Base-by-base conservation (phyloP, 2,329 filamentous ascomycete species). In the Chaetomiaceae sp. region DNA sequence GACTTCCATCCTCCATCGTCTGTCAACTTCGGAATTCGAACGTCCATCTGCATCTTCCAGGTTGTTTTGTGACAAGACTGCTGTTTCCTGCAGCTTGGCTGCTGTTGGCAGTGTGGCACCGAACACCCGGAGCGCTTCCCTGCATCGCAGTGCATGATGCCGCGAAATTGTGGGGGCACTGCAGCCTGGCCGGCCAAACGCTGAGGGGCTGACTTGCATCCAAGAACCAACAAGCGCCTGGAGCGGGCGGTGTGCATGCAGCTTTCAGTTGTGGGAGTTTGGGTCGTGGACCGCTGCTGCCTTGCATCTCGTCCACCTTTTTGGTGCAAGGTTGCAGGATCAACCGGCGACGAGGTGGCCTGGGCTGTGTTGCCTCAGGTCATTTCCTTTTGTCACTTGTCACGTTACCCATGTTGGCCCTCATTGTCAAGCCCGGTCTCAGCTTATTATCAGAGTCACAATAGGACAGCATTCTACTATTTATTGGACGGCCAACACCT, bases 191-290 rank as follows among this genome's bases (percentile, higher is more conserved):
- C 42, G 36, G 27, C 27, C 50, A 47, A 20, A 29, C 34, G 15
- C n/a, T 8, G 42, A 25, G 22, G 5, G 14, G 9, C 15, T 11
- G 19, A 25, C 23, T 6, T 7, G 27, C 36, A n/a, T 33, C 6
- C 27, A 17, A 7, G 19, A 34, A 12, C 48, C 48, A 51, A 46
- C 49, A 40, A 46, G 40, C 49, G 34, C 34, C 5, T 19, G 9
- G 14, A 15, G 23, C 34, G 17, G 48, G 42, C 42, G 49, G 49
- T 46, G 42, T 51, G 49, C 49, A 51, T 46, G 42, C 49, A 46
- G 42, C 40, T 33, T 25, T n/a, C n/a, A n/a, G n/a, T n/a, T 44
- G 19, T 46, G 42, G 19, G 34, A 39, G 14, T 19, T 29, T 9
- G 25, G 34, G 27, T 6, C 40, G 14, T n/a, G 20, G 48, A 19